Evolutionary conservation across 805 yeast genomes (phyloP).

Genomic region (Candida odintsovae): DNA sequence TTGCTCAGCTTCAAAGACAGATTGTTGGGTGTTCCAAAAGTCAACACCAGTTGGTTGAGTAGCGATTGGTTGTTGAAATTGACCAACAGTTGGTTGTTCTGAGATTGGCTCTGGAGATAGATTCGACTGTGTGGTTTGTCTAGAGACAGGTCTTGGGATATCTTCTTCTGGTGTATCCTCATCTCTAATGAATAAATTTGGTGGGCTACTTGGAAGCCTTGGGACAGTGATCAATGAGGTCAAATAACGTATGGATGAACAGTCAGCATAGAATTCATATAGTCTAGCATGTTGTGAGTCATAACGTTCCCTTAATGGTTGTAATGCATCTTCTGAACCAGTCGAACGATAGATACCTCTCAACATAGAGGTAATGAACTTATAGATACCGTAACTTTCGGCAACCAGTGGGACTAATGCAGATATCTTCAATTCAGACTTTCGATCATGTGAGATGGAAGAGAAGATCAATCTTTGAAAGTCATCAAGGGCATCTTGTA

Average conservation of each 20-base stretch:
- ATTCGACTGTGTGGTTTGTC: conserved; percentile 15
- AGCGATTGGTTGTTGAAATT: conserved; percentile 33
- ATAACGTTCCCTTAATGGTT: conserved; percentile 68
- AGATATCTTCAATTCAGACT: conserved; percentile 71
- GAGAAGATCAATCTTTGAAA: conserved; percentile 74
- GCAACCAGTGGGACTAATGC: conserved; percentile 87
- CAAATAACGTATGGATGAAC: conserved; percentile 76
- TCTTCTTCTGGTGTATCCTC: conserved; percentile 14
- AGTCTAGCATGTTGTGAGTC: conserved; percentile 52
- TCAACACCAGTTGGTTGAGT: conserved; percentile 53
- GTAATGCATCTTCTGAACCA: conserved; percentile 68
- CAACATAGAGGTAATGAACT: conserved; percentile 83
- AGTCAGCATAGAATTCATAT: conserved; percentile 83
- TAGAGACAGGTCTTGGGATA: conserved; percentile 18
- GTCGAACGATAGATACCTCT: conserved; percentile 77
- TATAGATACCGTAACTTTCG: conserved; percentile 89
- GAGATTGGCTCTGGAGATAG: conserved; percentile 39
- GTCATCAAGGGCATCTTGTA: conserved; percentile 80
- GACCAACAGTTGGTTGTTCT: conserved; percentile 36
- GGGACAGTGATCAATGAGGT: conserved; percentile 81
- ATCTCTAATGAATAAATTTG: conserved; percentile 25
- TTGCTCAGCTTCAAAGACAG: conserved; percentile 53
- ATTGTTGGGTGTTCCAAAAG: conserved; percentile 42
- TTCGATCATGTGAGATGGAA: conserved; percentile 53
- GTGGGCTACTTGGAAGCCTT: conserved; percentile 32